A percentile compares a stretch with the other conserved stretches of the same genome.
Conservation (phyloP, 2,329 filamentous ascomycete species). For the Microcera coccophila region DNA sequence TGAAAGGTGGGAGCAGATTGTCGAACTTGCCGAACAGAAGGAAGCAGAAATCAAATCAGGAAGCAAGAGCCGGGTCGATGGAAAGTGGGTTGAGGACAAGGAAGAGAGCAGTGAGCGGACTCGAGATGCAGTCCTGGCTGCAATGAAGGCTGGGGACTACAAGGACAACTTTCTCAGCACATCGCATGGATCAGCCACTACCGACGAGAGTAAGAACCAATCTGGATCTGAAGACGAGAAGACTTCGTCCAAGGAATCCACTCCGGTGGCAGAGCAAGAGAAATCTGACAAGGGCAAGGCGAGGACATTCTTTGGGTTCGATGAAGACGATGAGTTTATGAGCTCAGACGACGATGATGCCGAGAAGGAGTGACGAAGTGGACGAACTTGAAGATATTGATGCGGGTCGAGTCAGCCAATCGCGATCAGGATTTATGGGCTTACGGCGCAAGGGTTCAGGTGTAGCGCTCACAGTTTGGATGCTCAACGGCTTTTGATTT, state of each 20-base stretch:
- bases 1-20: slow-evolving; percentile 82
- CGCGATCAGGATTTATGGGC: slow-evolving; percentile 16
- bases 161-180: slow-evolving; percentile 57
- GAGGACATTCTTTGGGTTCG: slow-evolving; percentile 67
- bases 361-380: slow-evolving; percentile 20
- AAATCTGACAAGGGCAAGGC: slow-evolving; percentile 37
- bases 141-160: slow-evolving; percentile 62
- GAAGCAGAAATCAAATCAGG: slow-evolving; percentile 80
- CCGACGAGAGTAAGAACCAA: slow-evolving; percentile 25
- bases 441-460: slow-evolving; percentile 23
- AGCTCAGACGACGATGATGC: slow-evolving; percentile 61
- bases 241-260: slow-evolving; percentile 45
- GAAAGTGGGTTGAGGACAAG: slow-evolving; percentile 92
- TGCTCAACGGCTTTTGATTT: slow-evolving; percentile 15
- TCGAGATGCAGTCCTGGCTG: slow-evolving; percentile 67
- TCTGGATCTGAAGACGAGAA: slow-evolving; percentile 37
- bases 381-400: background rate
- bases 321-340: slow-evolving; percentile 74
- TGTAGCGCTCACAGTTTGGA: slow-evolving; percentile 10
- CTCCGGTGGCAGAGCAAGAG: slow-evolving; percentile 45
- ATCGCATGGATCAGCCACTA: slow-evolving; percentile 46
- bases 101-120: slow-evolving; percentile 85
- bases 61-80: slow-evolving; percentile 68
- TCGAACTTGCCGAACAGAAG: slow-evolving; percentile 76
- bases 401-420: slow-evolving; percentile 18